These are phyloP conservation scores for Mycogone perniciosa DNA, from an alignment of 2,329 filamentous ascomycete species.

Conservation along the genomic window DNA sequence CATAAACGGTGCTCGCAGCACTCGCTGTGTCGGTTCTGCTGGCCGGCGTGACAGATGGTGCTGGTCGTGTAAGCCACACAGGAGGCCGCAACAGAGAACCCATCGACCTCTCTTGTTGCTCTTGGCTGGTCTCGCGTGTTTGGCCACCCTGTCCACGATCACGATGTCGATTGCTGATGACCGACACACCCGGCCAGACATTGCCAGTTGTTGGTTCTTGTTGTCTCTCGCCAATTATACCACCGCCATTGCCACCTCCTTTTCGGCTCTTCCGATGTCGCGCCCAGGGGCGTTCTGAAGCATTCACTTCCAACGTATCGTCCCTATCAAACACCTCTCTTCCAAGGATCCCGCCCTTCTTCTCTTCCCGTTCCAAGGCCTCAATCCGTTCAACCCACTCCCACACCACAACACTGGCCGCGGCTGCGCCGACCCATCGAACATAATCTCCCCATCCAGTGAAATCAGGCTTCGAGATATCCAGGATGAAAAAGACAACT, in stretches of 20 bases:
- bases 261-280: conserved; percentile 32
- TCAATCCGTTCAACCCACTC: conserved; percentile 97
- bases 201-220: conserved; percentile 17
- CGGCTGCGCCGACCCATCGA: conserved; percentile 90
- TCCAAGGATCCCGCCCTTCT: conserved; percentile 86
- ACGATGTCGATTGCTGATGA: conserved; percentile 22
- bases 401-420: conserved; percentile 95
- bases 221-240: conserved; percentile 14
- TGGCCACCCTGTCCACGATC: conserved; percentile 13
- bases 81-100: conserved; percentile 41
- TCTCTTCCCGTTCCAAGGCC: conserved; percentile 83
- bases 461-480: conserved; percentile 78
- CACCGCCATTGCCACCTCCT: conserved; percentile 14
- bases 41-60: conserved; percentile 48
- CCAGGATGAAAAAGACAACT: conserved; percentile 87
- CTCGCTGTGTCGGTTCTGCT: conserved; percentile 58
- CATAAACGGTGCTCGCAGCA: conserved; percentile 58
- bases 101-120: conserved; percentile 23
- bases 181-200: conserved; percentile 24
- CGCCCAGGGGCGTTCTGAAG: conserved; percentile 45
- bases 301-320: conserved; percentile 70
- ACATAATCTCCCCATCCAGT: conserved; percentile 94
- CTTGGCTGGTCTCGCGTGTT: conserved; percentile 18
- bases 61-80: conserved; percentile 50
- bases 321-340: conserved; percentile 91